These are phyloP conservation scores for Bothriochloa decipiens DNA, from an alignment of 176 grass and related monocot species.

Conservation along the genomic window DNA sequence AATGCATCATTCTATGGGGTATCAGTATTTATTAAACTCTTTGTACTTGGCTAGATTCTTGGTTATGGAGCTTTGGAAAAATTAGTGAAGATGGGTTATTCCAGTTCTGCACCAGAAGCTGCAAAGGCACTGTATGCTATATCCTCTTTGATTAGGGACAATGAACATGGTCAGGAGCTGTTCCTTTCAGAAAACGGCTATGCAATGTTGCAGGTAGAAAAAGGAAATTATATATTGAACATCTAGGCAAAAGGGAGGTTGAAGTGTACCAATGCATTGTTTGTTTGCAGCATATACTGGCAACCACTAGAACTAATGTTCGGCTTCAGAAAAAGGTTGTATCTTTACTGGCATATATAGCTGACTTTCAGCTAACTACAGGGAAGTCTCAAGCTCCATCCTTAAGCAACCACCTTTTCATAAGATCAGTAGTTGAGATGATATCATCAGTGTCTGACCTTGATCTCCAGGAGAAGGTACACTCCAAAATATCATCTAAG, in stretches of 20 bases:
- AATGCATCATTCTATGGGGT: neutral
- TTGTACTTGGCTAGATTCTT: conserved; percentile 56
- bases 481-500: neutral
- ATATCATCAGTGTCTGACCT: conserved; percentile 49
- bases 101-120: conserved; percentile 67
- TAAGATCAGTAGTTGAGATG: conserved; percentile 63
- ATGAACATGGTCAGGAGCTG: conserved; percentile 60
- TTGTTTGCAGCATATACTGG: conserved; percentile 57
- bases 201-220: conserved; percentile 64
- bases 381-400: conserved; percentile 28
- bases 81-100: conserved; percentile 89
- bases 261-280: neutral
- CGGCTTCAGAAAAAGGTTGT: conserved; percentile 59
- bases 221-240: neutral
- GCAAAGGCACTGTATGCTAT: conserved; percentile 63
- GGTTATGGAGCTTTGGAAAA: conserved; percentile 65
- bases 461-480: conserved; percentile 81
- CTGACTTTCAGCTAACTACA: conserved; percentile 52
- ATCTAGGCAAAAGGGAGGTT: neutral
- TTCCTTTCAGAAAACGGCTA: conserved; percentile 54
- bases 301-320: conserved; percentile 40
- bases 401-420: conserved; percentile 36
- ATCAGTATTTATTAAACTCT: neutral
- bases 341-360: conserved; percentile 58
- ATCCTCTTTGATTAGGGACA: conserved; percentile 66